phyloP scores from a whole-genome alignment of 108 stramenopile genomes.

The Bacterosira constricta region DNA sequence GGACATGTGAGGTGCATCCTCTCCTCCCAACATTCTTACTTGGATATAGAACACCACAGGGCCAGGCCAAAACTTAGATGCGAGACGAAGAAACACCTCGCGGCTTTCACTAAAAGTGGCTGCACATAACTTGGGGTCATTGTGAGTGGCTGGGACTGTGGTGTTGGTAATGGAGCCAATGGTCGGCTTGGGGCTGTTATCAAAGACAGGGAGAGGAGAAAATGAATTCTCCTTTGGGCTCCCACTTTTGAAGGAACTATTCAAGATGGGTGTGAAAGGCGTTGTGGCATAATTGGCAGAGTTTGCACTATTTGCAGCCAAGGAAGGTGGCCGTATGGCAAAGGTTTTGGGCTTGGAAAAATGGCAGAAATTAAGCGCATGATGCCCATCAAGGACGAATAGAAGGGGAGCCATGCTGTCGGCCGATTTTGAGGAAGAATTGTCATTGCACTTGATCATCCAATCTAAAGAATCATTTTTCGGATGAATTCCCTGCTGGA shows the following conservation, averaged over 20 bases:
- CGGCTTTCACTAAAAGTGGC: conserved; percentile 35
- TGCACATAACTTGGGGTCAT: not conserved
- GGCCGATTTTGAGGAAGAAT: not conserved
- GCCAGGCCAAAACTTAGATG: conserved; percentile 41
- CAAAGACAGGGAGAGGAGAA: not conserved
- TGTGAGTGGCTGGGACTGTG: not conserved
- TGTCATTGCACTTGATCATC: not conserved
- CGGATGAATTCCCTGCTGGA: not conserved
- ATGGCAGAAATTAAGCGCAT: conserved; percentile 15
- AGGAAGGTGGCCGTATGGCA: conserved; percentile 8
- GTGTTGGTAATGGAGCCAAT: too few species aligned
- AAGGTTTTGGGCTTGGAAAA: conserved; percentile 19
- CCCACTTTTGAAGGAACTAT: not conserved
- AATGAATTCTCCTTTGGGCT: not conserved
- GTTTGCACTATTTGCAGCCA: not conserved
- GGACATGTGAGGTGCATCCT: not conserved
- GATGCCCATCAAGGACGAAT: conserved; percentile 16
- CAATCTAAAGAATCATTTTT: not conserved
- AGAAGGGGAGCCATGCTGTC: not conserved
- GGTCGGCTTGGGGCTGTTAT: not conserved
- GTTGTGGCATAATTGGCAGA: not conserved
- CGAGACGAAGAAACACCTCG: conserved; percentile 34
- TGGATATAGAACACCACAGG: conserved; percentile 32
- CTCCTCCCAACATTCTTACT: conserved; percentile 13
- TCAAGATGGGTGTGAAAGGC: not conserved